These are phyloP conservation scores for Spathaspora boniae DNA, from an alignment of 805 yeast genomes.

Conservation along the genomic window DNA sequence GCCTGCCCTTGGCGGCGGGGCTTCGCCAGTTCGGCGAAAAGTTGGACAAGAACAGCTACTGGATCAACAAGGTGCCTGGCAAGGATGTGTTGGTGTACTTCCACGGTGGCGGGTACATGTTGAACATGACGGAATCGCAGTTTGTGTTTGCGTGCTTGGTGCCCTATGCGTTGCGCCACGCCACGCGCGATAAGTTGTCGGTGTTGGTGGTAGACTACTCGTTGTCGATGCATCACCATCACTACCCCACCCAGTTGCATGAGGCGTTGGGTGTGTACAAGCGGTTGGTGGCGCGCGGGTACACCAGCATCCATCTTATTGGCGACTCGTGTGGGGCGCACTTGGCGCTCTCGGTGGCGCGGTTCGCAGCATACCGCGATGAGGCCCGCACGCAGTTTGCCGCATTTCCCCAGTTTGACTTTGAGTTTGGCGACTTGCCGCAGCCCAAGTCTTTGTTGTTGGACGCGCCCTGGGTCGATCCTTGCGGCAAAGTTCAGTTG, in stretches of 20 bases:
- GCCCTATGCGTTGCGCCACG: conserved; percentile 23
- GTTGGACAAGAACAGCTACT: conserved; percentile 25
- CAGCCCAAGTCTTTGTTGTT: conserved; percentile 26
- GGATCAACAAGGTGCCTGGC: conserved; percentile 23
- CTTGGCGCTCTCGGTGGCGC: conserved; percentile 27
- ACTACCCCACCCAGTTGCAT: conserved; percentile 29
- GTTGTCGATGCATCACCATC: conserved; percentile 24
- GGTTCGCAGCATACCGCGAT: conserved; percentile 31
- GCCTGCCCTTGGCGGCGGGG: conserved; percentile 11
- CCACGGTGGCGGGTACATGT: conserved; percentile 41
- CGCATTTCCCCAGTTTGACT: conserved; percentile 16
- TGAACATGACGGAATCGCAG: conserved; percentile 28
- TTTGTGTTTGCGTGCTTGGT: conserved; percentile 25
- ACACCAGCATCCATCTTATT: conserved; percentile 27
- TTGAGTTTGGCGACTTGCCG: conserved; percentile 15
- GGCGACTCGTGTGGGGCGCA: conserved; percentile 45
- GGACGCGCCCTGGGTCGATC: conserved; percentile 36
- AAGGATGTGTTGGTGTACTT: conserved; percentile 30
- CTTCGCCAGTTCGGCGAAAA: conserved; percentile 24
- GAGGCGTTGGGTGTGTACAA: conserved; percentile 27
- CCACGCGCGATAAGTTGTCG: conserved; percentile 14
- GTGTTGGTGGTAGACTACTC: conserved; percentile 29
- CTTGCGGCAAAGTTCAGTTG: conserved; percentile 17
- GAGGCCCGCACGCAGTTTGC: conserved; percentile 23
- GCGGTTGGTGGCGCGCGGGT: conserved; percentile 17